Conservation (phyloP, 768 basidiomycete genomes). For the Amanita pallidorosea region DNA sequence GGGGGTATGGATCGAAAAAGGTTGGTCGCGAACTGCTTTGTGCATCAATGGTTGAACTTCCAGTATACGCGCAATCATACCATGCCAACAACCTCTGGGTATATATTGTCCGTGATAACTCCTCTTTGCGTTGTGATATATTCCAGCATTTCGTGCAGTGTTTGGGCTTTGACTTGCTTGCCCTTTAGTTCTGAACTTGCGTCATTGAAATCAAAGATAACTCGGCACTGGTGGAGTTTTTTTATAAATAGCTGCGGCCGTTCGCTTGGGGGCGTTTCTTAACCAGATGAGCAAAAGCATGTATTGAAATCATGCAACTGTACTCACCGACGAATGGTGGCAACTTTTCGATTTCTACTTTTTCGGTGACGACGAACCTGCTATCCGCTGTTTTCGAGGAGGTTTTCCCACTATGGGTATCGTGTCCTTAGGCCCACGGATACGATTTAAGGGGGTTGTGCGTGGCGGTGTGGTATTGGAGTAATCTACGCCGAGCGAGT, state of each 20-base stretch:
- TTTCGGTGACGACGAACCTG: conserved; percentile 92
- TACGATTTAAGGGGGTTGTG: conserved; percentile 57
- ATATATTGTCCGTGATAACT: conserved; percentile 93
- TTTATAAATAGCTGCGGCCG: conserved; percentile 86
- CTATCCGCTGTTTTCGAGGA: conserved; percentile 94
- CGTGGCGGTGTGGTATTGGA: conserved; percentile 50
- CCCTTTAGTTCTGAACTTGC: conserved; percentile 91
- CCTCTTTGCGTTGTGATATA: conserved; percentile 96
- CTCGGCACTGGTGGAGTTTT: conserved; percentile 93
- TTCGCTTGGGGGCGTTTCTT: conserved; percentile 85
- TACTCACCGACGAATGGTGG: conserved; percentile 79
- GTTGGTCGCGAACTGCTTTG: conserved; percentile 83
- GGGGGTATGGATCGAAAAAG: conserved; percentile 99
- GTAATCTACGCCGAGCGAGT: conserved; percentile 36
- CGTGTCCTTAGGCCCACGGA: conserved; percentile 87
- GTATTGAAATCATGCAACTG: background rate
- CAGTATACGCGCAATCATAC: conserved; percentile 32
- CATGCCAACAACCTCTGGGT: conserved; percentile 99
- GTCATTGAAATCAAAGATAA: conserved; percentile 98
- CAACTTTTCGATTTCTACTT: conserved; percentile 90
- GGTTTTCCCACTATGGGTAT: conserved; percentile 95
- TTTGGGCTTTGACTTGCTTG: conserved; percentile 98
- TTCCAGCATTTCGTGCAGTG: conserved; percentile 96
- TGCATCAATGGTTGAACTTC: conserved; percentile 6
- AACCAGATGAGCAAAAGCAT: background rate